phyloP scores from a whole-genome alignment of 306 rosid species.

The Arachis stenosperma region DNA sequence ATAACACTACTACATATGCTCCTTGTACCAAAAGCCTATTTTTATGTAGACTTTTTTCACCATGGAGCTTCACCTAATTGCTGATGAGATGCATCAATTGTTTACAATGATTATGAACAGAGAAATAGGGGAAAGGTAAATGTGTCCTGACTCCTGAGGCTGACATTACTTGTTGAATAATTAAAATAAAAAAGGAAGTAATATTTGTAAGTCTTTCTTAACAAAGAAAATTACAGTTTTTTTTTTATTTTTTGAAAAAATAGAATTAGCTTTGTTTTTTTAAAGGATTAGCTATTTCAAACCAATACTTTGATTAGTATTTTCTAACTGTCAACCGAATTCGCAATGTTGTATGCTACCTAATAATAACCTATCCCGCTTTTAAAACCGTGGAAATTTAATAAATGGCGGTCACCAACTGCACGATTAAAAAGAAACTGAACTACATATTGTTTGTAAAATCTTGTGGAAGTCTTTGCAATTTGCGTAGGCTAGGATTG shows the following conservation, averaged over 20 bases:
- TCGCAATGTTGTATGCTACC: not conserved
- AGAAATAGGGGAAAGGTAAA: not conserved
- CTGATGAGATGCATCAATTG: slow-evolving; percentile 2
- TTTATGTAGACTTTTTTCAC: not conserved
- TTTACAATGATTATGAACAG: not conserved
- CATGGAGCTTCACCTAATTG: not conserved
- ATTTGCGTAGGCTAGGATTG: too few relatives aligned
- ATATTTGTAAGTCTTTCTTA: too few relatives aligned
- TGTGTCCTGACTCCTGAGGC: not conserved
- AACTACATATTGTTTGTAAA: not conserved
- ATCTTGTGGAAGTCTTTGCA: too few relatives aligned
- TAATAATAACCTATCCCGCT: not conserved
- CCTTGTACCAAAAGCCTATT: not conserved
- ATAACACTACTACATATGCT: not conserved
- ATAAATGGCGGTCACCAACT: not conserved
- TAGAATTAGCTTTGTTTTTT: not conserved
- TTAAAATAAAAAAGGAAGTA: not conserved
- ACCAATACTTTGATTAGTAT: not conserved
- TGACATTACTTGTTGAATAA: not conserved
- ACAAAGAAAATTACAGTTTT: not conserved
- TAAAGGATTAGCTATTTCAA: not conserved
- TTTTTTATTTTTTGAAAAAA: not conserved
- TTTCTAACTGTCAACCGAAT: not conserved
- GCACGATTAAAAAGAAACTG: not conserved
- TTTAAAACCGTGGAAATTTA: not conserved